A percentile compares a stretch with the other conserved stretches of the same genome.
phyloP scores from a whole-genome alignment of 106 monocot species.

The Iris macrosiphon region DNA sequence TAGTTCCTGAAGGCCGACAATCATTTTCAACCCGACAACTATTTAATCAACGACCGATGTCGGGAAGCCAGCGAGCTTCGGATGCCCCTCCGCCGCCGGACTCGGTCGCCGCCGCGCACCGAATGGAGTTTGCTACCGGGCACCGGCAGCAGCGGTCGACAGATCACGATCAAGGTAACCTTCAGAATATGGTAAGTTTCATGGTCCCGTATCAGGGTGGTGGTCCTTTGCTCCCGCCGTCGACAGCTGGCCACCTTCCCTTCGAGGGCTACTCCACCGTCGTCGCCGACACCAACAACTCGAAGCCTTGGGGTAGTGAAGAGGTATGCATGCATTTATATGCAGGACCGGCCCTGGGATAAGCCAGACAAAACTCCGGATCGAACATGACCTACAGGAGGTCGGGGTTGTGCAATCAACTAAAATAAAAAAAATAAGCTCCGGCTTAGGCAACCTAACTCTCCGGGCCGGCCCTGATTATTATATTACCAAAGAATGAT shows the following conservation, averaged over 20 bases:
- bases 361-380: no score
- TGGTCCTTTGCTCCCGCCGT: not conserved
- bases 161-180: no score
- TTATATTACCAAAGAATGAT: no score
- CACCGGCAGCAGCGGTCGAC: not conserved
- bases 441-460: not conserved
- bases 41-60: not conserved
- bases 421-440: not conserved
- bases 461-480: no score
- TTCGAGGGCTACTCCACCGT: not conserved
- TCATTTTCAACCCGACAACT: not conserved
- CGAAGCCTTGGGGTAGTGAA: constrained; percentile 13
- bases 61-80: not conserved
- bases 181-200: constrained; percentile 13
- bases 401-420: no score
- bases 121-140: constrained; percentile 25
- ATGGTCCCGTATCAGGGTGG: not conserved
- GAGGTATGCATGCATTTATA: constrained; percentile 13
- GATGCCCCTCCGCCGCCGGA: constrained; percentile 10
- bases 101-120: not conserved
- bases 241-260: not conserved
- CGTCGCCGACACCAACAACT: not conserved
- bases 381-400: no score
- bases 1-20: no score
- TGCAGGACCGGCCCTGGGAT: not conserved